Base-by-base conservation (phyloP, 1,284 basidiomycete genomes). In the Sphaerobolus stellatus region DNA sequence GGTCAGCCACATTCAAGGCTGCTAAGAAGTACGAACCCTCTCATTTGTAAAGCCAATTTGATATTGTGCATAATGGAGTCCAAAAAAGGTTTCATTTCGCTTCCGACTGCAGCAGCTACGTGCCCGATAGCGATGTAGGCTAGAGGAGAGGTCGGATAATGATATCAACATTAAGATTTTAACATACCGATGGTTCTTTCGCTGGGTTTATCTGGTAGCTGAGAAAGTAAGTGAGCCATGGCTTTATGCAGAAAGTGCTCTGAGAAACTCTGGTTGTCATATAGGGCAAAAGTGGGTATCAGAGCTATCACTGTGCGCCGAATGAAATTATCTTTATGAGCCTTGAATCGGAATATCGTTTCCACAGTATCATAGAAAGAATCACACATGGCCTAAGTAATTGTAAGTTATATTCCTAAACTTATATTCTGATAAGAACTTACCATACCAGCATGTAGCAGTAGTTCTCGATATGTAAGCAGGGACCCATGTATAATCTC, bases 41-140 rank as follows among this genome's bases (percentile, higher is more conserved):
- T 78, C 64, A 84, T 83, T 65, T 91, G 86, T 33, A 99, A 72
- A 20, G 92, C 93, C 57, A 86, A 81, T 71, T 98, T 98, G 66
- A 98, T 92, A 55, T 93, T 89, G 49, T 76, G 74, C 82, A 99
- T 91, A 56, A 98, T 92, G 2, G 88, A 84, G 58, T 99, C 96
- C 46, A 99, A 82, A 72, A 98, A 99, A 1, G 88, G 88, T 65
- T 95, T 93, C 91, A 99, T 98, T 60, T 94, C 92, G 59, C 92
- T 91, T 27, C 89, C 88, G 48, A 99, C 92, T 47, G 94, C 91
- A 30, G 86, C 85, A 1, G 96, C 92, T 34, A 98, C 92, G 63
- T 98, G 94, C 1, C 97, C 97, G 60, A 99, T 95, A 1, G 97
- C 94, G 64, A 97, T 88, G 68, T 98, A 98, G 0, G 95, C 94